These are phyloP conservation scores for Aspergillus calidoustus DNA, from an alignment of 2,329 filamentous ascomycete species.

Conservation along the genomic window DNA sequence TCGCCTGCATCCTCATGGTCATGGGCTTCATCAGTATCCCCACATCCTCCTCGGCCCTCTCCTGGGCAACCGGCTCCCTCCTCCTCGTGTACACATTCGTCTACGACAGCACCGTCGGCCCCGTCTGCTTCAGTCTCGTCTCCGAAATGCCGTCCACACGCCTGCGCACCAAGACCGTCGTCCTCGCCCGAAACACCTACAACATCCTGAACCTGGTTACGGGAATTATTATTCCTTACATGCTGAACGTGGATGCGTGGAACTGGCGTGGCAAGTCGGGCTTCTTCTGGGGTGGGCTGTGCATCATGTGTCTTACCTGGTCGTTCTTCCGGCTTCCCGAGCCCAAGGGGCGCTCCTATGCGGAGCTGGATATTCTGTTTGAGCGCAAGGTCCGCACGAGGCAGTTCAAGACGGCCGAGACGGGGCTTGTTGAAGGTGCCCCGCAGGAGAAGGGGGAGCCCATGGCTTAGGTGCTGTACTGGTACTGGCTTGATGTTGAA, in stretches of 20 bases:
- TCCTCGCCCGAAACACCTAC: neutral
- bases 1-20: constrained; percentile 30
- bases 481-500: too few species aligned
- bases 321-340: constrained; percentile 39
- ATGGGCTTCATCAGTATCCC: constrained; percentile 30
- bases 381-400: constrained; percentile 24
- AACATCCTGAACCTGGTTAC: constrained; percentile 24
- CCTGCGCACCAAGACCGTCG: constrained; percentile 1
- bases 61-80: constrained; percentile 50
- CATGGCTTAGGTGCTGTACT: too few species aligned
- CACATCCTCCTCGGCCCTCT: constrained; percentile 27
- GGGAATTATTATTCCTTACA: constrained; percentile 39
- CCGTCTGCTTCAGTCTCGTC: constrained; percentile 58
- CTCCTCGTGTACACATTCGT: constrained; percentile 55
- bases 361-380: constrained; percentile 38
- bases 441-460: neutral
- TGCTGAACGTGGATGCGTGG: constrained; percentile 37
- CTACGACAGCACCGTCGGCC: constrained; percentile 59
- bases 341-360: constrained; percentile 35
- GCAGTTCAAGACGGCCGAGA: neutral
- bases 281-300: constrained; percentile 36
- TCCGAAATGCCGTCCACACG: constrained; percentile 44
- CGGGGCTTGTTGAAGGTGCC: neutral
- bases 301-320: constrained; percentile 31
- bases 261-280: constrained; percentile 39